Evolutionary conservation across 129 eudicot species (phyloP), one percentile per base, ranked within the genome.

Genomic region (Oenanthe sinensis): DNA sequence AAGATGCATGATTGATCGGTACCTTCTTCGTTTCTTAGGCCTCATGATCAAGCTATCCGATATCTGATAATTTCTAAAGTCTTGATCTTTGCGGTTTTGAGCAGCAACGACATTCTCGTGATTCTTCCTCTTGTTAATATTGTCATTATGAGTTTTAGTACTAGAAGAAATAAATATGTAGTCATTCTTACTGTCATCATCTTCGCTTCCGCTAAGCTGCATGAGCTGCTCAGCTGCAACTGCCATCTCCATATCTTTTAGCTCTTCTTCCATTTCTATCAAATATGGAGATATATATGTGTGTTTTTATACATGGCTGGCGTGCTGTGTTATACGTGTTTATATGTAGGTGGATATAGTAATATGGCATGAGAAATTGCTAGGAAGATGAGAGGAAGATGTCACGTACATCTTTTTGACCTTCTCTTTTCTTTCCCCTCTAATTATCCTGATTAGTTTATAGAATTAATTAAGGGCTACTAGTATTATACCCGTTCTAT

Each of bases 191-290:
- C 16, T 62, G 5, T 24, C 69, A 26, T 71, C n/a, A 0, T 40
- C 75, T 71, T 40, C 75, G 43, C 39, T 48, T 39, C 75, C 75
- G 15, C 28, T 70, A 19, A 70, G 75, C 20, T 70, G 75, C 75
- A 70, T 70, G 75, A 70, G 75, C 75, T 70, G 75, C 75, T 70
- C 48, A 70, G 75, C 75, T 20, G 75, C 75, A 8, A 48, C 48
- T 19, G 75, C 75, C 46, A 70, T 70, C 30, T 58, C 68, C 68
- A n/a, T 8, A 58, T 58, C 68, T 58, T 58, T n/a, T 14, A 58
- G 11, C 14, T 58, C 68, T n/a, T n/a, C 68, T 58, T 7, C 68
- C 68, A 58, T 58, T n/a, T 58, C 68, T 58, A 58, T 44, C 58
- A 50, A 50, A 50, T 16, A 50, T 17, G 58, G n/a, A 50, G 58